Evolutionary conservation across 139 green algal genomes (phyloP).

Genomic region (Chlamydomonas eustigma): DNA sequence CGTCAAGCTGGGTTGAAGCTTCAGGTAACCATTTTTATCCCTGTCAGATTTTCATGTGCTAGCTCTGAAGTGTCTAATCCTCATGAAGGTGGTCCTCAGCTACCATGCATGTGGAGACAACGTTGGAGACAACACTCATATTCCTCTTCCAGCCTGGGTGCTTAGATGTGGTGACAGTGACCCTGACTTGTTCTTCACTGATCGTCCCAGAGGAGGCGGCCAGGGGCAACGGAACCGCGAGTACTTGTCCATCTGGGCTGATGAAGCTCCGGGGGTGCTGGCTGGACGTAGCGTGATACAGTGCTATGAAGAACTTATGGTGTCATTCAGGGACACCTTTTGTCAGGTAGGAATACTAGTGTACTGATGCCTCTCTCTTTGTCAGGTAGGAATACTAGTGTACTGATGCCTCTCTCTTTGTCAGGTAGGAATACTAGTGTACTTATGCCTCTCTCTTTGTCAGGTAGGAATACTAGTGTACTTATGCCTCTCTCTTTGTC

Average conservation of each 20-base stretch:
- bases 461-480: too few species aligned
- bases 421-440: too few species aligned
- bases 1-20: slow-evolving; percentile 69
- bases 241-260: slow-evolving; percentile 79
- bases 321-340: slow-evolving; percentile 53
- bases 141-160: slow-evolving; percentile 83
- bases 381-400: too few species aligned
- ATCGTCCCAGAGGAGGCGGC: slow-evolving; percentile 57
- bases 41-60: too few species aligned
- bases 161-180: slow-evolving; percentile 67
- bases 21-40: too few species aligned
- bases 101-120: slow-evolving; percentile 95
- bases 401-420: not conserved
- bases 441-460: too few species aligned
- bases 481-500: too few species aligned
- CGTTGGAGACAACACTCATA: slow-evolving; percentile 78
- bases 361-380: not conserved
- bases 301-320: slow-evolving; percentile 88
- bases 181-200: slow-evolving; percentile 84
- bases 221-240: slow-evolving; percentile 69
- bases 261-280: slow-evolving; percentile 60
- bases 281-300: slow-evolving; percentile 57
- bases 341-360: slow-evolving; percentile 44
- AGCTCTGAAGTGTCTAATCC: too few species aligned
- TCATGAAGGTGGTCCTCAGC: slow-evolving; percentile 84